Evolutionary conservation across 345 rosid genomes (phyloP), one percentile per base, ranked within the genome.

Genomic region (Eucalyptus albens): DNA sequence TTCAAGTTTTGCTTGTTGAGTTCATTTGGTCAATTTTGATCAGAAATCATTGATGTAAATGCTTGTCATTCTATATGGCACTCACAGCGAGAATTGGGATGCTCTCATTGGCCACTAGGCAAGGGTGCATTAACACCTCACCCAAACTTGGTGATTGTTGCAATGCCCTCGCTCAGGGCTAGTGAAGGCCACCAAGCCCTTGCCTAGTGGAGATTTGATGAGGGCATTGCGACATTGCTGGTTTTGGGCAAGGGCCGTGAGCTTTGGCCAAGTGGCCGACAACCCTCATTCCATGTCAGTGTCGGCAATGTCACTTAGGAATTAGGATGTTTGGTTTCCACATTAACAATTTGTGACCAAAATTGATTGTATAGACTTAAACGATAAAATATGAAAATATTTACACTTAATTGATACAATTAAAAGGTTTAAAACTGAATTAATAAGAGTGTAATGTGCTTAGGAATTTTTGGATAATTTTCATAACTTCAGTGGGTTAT

Each of bases 11-110:
- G 6, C 13, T 1, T 22, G 1, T 56, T 24, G 29, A 56, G 14
- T 5, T 56, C 3, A 24, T 56, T 56, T 1, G 29, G 9, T 56
- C 3, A 56, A 56, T 56, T 56, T 56, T 56, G 1, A 56, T 24
- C 0, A 0, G 0, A 56, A 56, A 56, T 56, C 12, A 0, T 56
- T 56, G 0, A 24, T 9, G 6, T 10, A 6, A 56, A 24, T 56
- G 6, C 62, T 0, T 22, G 0, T 24, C 12, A 22, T 56, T 56
- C 5, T 56, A 24, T 0, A 11, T 56, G 29, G 13, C 29, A 56
- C 29, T 24, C 14, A 24, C 29, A 1, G 6, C 2, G 2, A 56
- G 62, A 0, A 29, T 56, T 56, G 29, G 62, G 13, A 56, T 1
- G 13, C 62, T 56, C 29, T 56, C 29, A 22, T 1, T 56, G 3